A percentile compares a stretch with the other conserved stretches of the same genome.
phyloP scores from a whole-genome alignment of 1,284 basidiomycete species.

The Leccinum subfulvum region DNA sequence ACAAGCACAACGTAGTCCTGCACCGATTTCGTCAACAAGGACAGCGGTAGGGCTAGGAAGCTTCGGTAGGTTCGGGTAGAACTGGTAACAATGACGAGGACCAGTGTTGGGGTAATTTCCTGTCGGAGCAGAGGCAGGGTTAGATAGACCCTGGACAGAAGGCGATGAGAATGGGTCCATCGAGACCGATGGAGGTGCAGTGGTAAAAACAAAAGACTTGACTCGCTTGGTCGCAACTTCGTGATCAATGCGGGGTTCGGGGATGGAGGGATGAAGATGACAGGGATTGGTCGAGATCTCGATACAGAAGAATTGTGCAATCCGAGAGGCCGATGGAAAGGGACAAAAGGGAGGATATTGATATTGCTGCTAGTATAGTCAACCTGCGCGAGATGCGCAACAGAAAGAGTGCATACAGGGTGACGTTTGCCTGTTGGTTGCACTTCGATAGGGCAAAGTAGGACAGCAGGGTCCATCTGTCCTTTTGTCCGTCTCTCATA shows the following conservation, averaged over 20 bases:
- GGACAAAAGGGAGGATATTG: constrained; percentile 80
- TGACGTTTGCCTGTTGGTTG: constrained; percentile 77
- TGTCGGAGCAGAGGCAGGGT: constrained; percentile 4
- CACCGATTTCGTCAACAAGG: constrained; percentile 85
- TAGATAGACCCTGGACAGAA: constrained; percentile 1
- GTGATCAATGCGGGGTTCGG: constrained; percentile 78
- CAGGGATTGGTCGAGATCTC: constrained; percentile 87
- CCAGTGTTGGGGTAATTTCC: constrained; percentile 39
- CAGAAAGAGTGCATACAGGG: constrained; percentile 56
- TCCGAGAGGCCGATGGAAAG: constrained; percentile 91
- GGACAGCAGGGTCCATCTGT: constrained; percentile 60
- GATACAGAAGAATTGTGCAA: constrained; percentile 90
- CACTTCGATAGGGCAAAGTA: constrained; percentile 78
- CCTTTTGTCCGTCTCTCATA: constrained; percentile 75
- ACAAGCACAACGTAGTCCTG: constrained; percentile 79
- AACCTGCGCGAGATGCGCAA: not conserved
- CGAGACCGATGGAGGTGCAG: constrained; percentile 42
- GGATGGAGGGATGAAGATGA: constrained; percentile 64
- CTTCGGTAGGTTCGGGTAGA: constrained; percentile 66
- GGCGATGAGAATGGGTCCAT: constrained; percentile 24
- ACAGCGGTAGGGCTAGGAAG: constrained; percentile 67
- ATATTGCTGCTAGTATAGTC: constrained; percentile 54
- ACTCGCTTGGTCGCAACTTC: constrained; percentile 84
- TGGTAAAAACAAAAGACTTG: constrained; percentile 87
- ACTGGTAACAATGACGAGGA: constrained; percentile 75